Evolutionary conservation across 257 asterid genomes (phyloP).

Genomic region (Penstemon davidsonii): DNA sequence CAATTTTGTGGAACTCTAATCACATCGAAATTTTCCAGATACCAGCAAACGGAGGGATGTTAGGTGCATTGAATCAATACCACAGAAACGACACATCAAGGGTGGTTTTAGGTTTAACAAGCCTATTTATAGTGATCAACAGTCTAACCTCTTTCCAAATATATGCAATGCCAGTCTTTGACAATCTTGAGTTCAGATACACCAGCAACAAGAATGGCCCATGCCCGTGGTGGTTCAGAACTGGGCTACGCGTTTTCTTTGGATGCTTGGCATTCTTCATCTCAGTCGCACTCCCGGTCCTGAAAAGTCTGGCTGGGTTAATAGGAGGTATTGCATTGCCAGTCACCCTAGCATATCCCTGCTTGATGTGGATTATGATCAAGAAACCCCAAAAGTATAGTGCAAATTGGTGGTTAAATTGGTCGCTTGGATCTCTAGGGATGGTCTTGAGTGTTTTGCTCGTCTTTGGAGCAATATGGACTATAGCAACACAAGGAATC

Average conservation of each 20-base stretch:
- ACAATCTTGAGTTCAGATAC: constrained; percentile 79
- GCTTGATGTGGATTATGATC: constrained; percentile 77
- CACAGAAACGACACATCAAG: constrained; percentile 58
- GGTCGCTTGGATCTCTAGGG: constrained; percentile 70
- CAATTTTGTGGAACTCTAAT: constrained; percentile 1
- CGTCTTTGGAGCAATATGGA: constrained; percentile 73
- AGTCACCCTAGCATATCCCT: constrained; percentile 83
- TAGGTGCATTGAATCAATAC: constrained; percentile 66
- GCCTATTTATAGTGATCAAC: constrained; percentile 68
- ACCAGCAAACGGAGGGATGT: constrained; percentile 68
- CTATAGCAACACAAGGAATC: constrained; percentile 68
- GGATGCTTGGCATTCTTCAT: constrained; percentile 79
- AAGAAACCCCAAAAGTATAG: constrained; percentile 53
- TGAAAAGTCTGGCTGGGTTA: constrained; percentile 75
- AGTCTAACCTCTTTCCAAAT: constrained; percentile 85
- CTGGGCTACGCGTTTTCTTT: constrained; percentile 51
- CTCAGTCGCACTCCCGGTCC: constrained; percentile 75
- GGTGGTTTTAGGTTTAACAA: constrained; percentile 49
- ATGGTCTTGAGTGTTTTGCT: constrained; percentile 58
- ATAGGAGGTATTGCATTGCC: constrained; percentile 83
- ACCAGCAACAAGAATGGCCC: constrained; percentile 67
- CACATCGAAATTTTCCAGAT: constrained; percentile 43
- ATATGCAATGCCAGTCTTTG: constrained; percentile 92
- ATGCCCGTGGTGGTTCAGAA: constrained; percentile 85
- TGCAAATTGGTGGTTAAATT: constrained; percentile 67